phyloP scores from a whole-genome alignment of 169 alveolate genomes.

The Plasmodium malariae region DNA sequence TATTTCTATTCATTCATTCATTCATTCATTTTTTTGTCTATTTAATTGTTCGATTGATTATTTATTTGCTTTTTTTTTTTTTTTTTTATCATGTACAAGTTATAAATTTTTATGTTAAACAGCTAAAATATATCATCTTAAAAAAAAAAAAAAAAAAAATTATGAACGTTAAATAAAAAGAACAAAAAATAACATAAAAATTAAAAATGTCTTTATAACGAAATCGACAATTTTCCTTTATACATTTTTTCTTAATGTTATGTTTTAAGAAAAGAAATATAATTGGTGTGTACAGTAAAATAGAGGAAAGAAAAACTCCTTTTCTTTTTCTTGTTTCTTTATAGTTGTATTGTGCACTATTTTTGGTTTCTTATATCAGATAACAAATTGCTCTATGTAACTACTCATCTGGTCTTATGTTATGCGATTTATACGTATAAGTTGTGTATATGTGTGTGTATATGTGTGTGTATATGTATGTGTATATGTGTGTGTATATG shows the following conservation, averaged over 20 bases:
- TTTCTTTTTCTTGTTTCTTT: conserved; percentile 1
- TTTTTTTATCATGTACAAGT: conserved; percentile 31
- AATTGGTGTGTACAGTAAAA: not conserved
- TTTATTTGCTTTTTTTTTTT: not conserved
- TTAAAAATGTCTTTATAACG: conserved; percentile 25
- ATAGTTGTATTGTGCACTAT: not conserved
- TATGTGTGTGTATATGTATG: not conserved
- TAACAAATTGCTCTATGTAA: not conserved
- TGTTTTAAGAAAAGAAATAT: not conserved
- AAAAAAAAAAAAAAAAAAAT: conserved; percentile 44
- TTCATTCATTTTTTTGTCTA: too few relatives aligned
- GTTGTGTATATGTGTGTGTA: not conserved
- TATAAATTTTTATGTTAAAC: conserved; percentile 36
- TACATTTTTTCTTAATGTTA: not conserved
- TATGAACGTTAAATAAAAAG: conserved; percentile 6
- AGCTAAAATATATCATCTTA: conserved; percentile 37
- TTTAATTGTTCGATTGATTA: too few relatives aligned
- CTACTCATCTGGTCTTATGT: too few relatives aligned
- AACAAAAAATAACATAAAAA: conserved; percentile 8
- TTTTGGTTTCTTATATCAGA: not conserved
- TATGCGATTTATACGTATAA: too few relatives aligned
- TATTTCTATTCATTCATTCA: conserved; percentile 14
- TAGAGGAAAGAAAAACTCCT: not conserved
- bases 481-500: not conserved
- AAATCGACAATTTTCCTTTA: conserved; percentile 14